These are phyloP conservation scores for Geotrichum siamense DNA, from an alignment of 1,139 yeast genomes.

Conservation along the genomic window DNA sequence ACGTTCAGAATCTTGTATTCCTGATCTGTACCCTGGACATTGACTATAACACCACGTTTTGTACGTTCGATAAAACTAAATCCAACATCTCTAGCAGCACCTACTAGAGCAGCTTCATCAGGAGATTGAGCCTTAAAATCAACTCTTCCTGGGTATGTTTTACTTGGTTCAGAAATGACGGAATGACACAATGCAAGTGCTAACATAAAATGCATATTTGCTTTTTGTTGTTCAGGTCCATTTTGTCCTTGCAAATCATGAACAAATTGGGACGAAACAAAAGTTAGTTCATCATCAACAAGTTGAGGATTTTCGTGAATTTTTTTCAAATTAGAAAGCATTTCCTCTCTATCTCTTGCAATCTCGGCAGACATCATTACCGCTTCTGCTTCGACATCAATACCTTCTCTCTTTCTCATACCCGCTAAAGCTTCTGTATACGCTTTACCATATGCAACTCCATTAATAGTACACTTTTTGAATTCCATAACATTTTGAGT, in stretches of 20 bases:
- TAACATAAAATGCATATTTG: slow-evolving; percentile 58
- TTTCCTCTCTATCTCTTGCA: slow-evolving; percentile 50
- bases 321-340: slow-evolving; percentile 50
- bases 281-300: slow-evolving; percentile 59
- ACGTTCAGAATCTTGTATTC: slow-evolving; percentile 74
- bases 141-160: slow-evolving; percentile 46
- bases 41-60: slow-evolving; percentile 59
- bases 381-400: slow-evolving; percentile 66
- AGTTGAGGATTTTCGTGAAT: slow-evolving; percentile 52
- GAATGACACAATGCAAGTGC: slow-evolving; percentile 89
- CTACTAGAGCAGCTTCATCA: slow-evolving; percentile 92
- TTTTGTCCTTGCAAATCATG: slow-evolving; percentile 36
- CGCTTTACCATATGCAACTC: slow-evolving; percentile 83
- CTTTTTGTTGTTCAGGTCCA: slow-evolving; percentile 50
- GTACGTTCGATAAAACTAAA: slow-evolving; percentile 70
- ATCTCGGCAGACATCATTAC: slow-evolving; percentile 48
- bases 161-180: slow-evolving; percentile 60
- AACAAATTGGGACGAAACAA: slow-evolving; percentile 63
- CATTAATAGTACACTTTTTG: slow-evolving; percentile 82
- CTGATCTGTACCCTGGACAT: slow-evolving; percentile 62
- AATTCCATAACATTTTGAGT: slow-evolving; percentile 97
- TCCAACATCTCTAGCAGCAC: slow-evolving; percentile 89
- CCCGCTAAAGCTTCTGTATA: slow-evolving; percentile 96
- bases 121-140: slow-evolving; percentile 93
- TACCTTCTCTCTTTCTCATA: slow-evolving; percentile 73